Evolutionary conservation across 2,329 filamentous ascomycete genomes (phyloP).

Genomic region (Fusarium duplospermum): DNA sequence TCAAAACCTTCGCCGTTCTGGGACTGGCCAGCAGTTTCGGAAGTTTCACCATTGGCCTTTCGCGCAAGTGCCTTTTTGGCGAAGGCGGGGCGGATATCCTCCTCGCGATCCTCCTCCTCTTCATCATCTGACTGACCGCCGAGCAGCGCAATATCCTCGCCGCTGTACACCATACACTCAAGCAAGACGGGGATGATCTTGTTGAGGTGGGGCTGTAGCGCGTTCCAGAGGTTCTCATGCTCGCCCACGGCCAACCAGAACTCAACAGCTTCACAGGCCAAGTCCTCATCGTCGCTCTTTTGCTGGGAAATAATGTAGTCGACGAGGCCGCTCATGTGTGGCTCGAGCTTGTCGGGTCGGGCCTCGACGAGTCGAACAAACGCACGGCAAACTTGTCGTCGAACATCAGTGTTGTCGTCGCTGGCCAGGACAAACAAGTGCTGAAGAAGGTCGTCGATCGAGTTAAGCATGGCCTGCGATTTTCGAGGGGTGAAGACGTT

Average conservation of each 20-base stretch:
- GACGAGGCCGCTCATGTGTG: slow-evolving; percentile 87
- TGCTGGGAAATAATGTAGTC: slow-evolving; percentile 95
- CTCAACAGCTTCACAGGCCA: slow-evolving; percentile 94
- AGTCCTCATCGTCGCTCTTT: slow-evolving; percentile 85
- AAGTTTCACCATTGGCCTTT: slow-evolving; percentile 64
- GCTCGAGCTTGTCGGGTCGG: slow-evolving; percentile 88
- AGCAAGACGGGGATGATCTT: slow-evolving; percentile 92
- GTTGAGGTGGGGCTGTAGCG: slow-evolving; percentile 80
- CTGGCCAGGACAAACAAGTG: slow-evolving; percentile 84
- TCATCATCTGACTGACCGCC: slow-evolving; percentile 90
- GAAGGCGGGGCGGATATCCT: slow-evolving; percentile 94
- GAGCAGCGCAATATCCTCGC: slow-evolving; percentile 89
- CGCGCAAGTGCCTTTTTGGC: slow-evolving; percentile 76
- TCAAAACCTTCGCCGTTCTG: slow-evolving; percentile 67
- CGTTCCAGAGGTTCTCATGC: slow-evolving; percentile 81
- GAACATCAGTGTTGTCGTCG: slow-evolving; percentile 83
- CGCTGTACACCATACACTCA: slow-evolving; percentile 95
- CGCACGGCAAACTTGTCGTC: slow-evolving; percentile 90
- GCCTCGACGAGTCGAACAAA: slow-evolving; percentile 94
- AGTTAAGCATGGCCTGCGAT: slow-evolving; percentile 82
- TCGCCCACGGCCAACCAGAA: slow-evolving; percentile 97
- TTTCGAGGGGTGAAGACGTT: slow-evolving; percentile 92
- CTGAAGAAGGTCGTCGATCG: slow-evolving; percentile 83
- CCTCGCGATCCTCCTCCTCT: slow-evolving; percentile 86
- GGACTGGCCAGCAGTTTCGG: slow-evolving; percentile 61